Conservation (phyloP, 2,329 filamentous ascomycete genomes). For the Curvularia hawaiiensis region DNA sequence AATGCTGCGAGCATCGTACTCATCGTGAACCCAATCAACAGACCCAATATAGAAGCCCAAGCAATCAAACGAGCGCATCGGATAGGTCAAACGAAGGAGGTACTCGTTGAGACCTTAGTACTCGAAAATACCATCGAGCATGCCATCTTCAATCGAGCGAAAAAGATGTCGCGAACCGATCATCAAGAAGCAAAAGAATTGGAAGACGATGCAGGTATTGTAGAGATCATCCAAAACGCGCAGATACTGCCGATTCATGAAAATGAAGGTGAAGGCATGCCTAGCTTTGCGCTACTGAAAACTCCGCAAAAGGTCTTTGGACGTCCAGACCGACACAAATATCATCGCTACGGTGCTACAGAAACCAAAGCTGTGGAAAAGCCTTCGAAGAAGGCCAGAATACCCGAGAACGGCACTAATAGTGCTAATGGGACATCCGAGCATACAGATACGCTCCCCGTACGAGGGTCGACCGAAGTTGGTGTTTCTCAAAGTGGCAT, state of each 20-base stretch:
- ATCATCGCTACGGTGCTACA: slow-evolving; percentile 30
- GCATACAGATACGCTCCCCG: neutral
- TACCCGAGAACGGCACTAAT: slow-evolving; percentile 2
- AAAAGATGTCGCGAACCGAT: slow-evolving; percentile 71
- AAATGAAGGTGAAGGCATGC: slow-evolving; percentile 35
- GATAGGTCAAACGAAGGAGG: slow-evolving; percentile 79
- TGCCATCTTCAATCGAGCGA: slow-evolving; percentile 74
- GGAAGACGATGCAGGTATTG: slow-evolving; percentile 64
- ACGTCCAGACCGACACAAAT: slow-evolving; percentile 36
- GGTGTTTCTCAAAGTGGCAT: too few species aligned
- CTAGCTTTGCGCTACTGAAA: slow-evolving; percentile 51
- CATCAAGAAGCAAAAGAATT: slow-evolving; percentile 61
- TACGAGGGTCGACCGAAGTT: neutral
- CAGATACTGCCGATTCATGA: slow-evolving; percentile 52
- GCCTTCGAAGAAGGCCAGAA: slow-evolving; percentile 27
- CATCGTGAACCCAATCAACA: slow-evolving; percentile 87
- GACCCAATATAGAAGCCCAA: slow-evolving; percentile 83
- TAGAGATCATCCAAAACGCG: slow-evolving; percentile 63
- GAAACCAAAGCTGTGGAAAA: slow-evolving; percentile 25
- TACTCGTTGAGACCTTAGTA: slow-evolving; percentile 85
- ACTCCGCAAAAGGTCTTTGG: slow-evolving; percentile 54
- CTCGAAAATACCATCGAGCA: slow-evolving; percentile 83
- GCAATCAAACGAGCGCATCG: slow-evolving; percentile 89
- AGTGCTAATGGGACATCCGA: neutral
- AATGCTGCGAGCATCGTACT: slow-evolving; percentile 82